Conservation (phyloP, 306 rosid genomes). For the Dicorynia guianensis region DNA sequence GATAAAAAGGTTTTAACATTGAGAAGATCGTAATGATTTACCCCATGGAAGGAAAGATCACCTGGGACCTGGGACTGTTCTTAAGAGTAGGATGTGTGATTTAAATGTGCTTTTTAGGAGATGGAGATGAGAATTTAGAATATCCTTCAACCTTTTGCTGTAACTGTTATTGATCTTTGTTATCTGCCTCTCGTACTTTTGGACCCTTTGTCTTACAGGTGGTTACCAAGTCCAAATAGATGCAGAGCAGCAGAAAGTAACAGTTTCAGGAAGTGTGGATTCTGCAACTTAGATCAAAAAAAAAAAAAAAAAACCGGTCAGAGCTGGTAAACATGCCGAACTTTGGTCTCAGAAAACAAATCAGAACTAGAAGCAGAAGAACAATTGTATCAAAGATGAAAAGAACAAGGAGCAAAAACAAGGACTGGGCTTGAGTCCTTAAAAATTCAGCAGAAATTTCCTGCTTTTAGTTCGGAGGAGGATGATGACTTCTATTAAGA, state of each 20-base stretch:
- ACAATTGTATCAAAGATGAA: conserved; percentile 59
- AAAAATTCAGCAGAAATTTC: conserved; percentile 63
- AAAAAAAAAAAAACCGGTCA: too few relatives aligned
- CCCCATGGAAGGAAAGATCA: neutral
- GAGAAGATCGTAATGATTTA: neutral
- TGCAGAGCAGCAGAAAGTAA: conserved; percentile 84
- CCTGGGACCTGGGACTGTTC: neutral
- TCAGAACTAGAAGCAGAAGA: conserved; percentile 72
- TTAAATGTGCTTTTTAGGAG: neutral
- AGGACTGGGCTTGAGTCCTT: conserved; percentile 60
- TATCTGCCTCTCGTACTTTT: neutral
- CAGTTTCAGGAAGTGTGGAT: conserved; percentile 83
- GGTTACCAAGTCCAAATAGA: conserved; percentile 82
- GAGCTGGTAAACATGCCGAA: conserved; percentile 90
- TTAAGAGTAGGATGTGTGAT: neutral
- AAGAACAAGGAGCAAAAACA: conserved; percentile 64
- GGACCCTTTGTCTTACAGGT: conserved; percentile 49
- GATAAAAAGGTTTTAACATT: neutral
- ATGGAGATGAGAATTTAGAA: neutral
- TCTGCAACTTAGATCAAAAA: conserved; percentile 75
- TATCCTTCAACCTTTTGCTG: neutral
- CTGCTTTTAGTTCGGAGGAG: conserved; percentile 61
- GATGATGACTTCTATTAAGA: conserved; percentile 48
- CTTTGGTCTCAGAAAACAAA: conserved; percentile 70
- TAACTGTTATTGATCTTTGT: neutral